Percentiles rank a stretch among this genome's conserved stretches.
Conservation (phyloP, 768 basidiomycete genomes). For the Boletellus sp. region DNA sequence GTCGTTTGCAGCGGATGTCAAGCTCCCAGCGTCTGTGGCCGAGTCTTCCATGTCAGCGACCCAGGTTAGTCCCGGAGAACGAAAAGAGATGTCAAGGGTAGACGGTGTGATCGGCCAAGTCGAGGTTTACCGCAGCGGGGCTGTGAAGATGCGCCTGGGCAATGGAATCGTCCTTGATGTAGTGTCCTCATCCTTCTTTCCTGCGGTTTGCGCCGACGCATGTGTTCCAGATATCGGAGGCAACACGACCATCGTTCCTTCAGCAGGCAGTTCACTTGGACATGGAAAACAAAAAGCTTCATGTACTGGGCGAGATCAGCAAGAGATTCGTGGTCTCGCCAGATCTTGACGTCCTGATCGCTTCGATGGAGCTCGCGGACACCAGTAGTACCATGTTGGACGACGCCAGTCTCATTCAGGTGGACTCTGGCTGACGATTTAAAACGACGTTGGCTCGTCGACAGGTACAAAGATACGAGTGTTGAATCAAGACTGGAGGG, state of each 20-base stretch:
- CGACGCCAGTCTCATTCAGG: constrained; percentile 50
- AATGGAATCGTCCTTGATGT: constrained; percentile 85
- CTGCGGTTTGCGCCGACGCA: background rate
- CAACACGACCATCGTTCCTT: constrained; percentile 82
- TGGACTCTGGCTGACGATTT: constrained; percentile 37
- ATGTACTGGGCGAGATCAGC: constrained; percentile 82
- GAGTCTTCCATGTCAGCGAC: constrained; percentile 20
- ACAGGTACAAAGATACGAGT: background rate
- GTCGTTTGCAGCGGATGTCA: constrained; percentile 62
- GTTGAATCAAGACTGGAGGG: constrained; percentile 24
- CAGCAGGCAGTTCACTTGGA: constrained; percentile 84
- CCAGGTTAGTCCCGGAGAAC: constrained; percentile 17
- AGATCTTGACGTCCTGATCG: constrained; percentile 70
- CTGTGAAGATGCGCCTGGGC: constrained; percentile 79
- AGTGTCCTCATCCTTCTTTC: constrained; percentile 2
- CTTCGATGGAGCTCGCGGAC: constrained; percentile 58
- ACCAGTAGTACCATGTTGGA: constrained; percentile 30
- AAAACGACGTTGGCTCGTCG: background rate
- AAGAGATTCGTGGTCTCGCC: constrained; percentile 83
- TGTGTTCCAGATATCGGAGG: constrained; percentile 63
- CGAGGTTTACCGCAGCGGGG: constrained; percentile 81
- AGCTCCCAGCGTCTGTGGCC: constrained; percentile 38
- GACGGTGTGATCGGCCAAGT: constrained; percentile 83
- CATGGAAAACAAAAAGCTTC: constrained; percentile 50
- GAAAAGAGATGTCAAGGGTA: constrained; percentile 37